Base-by-base conservation (phyloP, 2,329 filamentous ascomycete species). In the Neofusicoccum kwambonambiense region DNA sequence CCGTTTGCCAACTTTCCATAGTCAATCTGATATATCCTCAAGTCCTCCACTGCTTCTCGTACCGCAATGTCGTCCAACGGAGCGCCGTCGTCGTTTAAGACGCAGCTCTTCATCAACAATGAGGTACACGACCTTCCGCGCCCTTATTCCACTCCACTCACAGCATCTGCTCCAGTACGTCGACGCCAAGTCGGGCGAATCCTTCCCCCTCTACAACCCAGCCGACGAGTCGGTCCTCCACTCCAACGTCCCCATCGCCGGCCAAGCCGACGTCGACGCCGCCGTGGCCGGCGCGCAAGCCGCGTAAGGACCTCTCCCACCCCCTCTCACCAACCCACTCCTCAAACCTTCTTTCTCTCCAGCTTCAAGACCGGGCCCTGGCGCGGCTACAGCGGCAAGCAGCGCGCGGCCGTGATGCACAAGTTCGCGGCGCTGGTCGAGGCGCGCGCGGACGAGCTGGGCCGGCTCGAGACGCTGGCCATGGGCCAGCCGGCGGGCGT, bases 41-140 rank as follows among this genome's bases (percentile, higher is more conserved):
- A 31, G 27, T 31, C 27, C 27, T 5, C 27, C 4, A 31, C 27
- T 31, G 27, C 27, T 31, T 31, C 27, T 7, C 6, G 27, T 39
- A 3, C 12, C 31, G 39, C 15, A 27, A 50, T 62, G 47, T 9
- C 44, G 8, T 41, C 45, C 34, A 41, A 50, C 34, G 37, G 37
- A 22, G 34, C 7, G 12, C 19, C 35, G 3, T 6, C 58, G 4
- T 17, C 41, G 3, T 64, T 47, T 49, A 60, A 70, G 12, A 69
- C 66, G 13, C 52, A 67, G 42, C 65, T 70, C 11, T 73, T 73
- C 57, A 73, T 74, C 65, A 72, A 74, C 47, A 73, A 74, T 19
- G 70, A 74, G 65, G 72, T 70, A 66, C 11, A 11, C 15, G 12
- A 15, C 17, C 34, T 22, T 22, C 54, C 34, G 44, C 31, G 2